Evolutionary conservation across 2,329 filamentous ascomycete species (phyloP), one percentile per base, ranked within the genome.

Genomic region (Aspergillus puulaauensis): DNA sequence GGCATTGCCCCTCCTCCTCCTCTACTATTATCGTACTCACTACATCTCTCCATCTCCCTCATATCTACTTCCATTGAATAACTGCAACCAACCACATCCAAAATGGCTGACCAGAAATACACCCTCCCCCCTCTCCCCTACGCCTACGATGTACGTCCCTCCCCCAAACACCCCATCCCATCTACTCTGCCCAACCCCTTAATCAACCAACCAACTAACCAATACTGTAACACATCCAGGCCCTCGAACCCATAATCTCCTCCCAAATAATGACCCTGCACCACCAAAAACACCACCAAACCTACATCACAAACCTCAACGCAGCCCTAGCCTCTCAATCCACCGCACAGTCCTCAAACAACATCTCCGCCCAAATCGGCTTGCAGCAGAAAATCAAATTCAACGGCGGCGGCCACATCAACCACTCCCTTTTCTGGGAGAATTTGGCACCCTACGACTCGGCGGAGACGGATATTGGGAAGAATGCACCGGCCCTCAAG

Each of bases 211-310:
- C 40, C 3, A 15, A 15, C 23, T 4, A 33, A 49, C 39, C n/a
- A 27, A 1, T n/a, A 6, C 4, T 35, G 41, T 35, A 15, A 12
- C 47, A 40, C 54, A 37, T 81, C 2, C 1, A 67, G 80, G 93
- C 92, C 46, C 90, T 97, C 67, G 93, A 97, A 79, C 84, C 83
- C 65, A 73, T 82, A 73, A 83, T 96, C 81, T 92, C 89, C 41
- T 87, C 88, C 73, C 85, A 93, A 78, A 96, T 96, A 80, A 96
- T 96, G 92, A 89, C 96, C 80, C 86, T 96, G 33, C 92, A 96
- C 82, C 90, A 96, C 84, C 85, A 84, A 78, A 96, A 93, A 79
- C 92, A 96, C 82, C 92, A 96, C 80, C 88, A 93, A 77, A 91
- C 92, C 68, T 96, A 96, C 76, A 89, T 96, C 68, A 95, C 88